These are phyloP conservation scores for Pseudonitzschia pungens DNA, from an alignment of 108 stramenopile genomes.

Conservation along the genomic window DNA sequence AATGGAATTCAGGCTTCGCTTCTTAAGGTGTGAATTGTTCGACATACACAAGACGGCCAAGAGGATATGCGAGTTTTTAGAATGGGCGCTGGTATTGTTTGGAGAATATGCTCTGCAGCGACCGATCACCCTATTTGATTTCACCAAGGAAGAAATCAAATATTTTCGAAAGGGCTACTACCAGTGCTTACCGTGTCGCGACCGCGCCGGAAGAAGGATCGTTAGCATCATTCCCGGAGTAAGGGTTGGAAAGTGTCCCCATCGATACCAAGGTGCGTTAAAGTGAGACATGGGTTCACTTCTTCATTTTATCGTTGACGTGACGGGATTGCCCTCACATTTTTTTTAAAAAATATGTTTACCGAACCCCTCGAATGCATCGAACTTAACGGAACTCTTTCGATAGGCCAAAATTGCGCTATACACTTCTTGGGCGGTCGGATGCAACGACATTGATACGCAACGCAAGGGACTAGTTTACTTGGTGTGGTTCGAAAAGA, in stretches of 20 bases:
- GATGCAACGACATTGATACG: constrained; percentile 2
- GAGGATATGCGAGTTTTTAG: constrained; percentile 30
- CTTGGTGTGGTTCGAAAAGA: not conserved
- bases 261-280: not conserved
- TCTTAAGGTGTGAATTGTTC: constrained; percentile 33
- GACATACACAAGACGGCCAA: constrained; percentile 30
- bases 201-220: constrained; percentile 6
- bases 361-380: not conserved
- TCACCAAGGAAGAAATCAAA: not conserved
- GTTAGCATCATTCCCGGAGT: not conserved
- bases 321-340: too few species aligned
- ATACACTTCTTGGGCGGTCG: not conserved
- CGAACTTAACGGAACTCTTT: not conserved
- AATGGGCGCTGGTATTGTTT: constrained; percentile 40
- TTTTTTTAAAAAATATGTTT: not conserved
- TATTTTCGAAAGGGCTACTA: constrained; percentile 1
- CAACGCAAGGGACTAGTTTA: not conserved
- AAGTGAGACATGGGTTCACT: not conserved
- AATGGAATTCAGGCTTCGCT: constrained; percentile 21
- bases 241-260: not conserved
- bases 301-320: not conserved
- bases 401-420: not conserved
- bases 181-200: constrained; percentile 9
- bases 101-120: constrained; percentile 23
- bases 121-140: not conserved